phyloP scores from a whole-genome alignment of 2,329 filamentous ascomycete species.

The Hansfordia pulvinata region DNA sequence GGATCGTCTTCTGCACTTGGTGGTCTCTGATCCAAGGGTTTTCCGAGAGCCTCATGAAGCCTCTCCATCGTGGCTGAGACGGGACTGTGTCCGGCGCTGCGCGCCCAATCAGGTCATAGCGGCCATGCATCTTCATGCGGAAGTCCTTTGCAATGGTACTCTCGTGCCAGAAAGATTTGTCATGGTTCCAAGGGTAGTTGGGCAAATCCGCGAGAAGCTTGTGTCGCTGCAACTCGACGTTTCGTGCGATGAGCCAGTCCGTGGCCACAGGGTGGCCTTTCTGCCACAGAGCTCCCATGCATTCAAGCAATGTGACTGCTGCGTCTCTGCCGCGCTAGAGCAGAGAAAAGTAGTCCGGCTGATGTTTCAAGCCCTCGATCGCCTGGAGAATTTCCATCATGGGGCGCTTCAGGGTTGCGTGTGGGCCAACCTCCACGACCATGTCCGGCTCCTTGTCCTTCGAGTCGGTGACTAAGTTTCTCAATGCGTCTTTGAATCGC shows the following conservation, averaged over 20 bases:
- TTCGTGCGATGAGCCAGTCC: slow-evolving; percentile 9
- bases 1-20: slow-evolving; percentile 6
- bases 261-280: slow-evolving; percentile 7
- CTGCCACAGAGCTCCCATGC: slow-evolving; percentile 9
- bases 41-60: slow-evolving; percentile 3
- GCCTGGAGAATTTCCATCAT: slow-evolving; percentile 11
- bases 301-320: slow-evolving; percentile 6
- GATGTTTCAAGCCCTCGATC: slow-evolving; percentile 4
- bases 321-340: slow-evolving; percentile 7
- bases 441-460: slow-evolving; percentile 5
- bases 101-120: slow-evolving; percentile 37
- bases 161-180: slow-evolving; percentile 38
- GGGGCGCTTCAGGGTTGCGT: slow-evolving; percentile 10
- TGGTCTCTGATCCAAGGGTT: slow-evolving; percentile 12
- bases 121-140: slow-evolving; percentile 27
- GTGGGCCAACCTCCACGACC: slow-evolving; percentile 12
- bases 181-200: slow-evolving; percentile 40
- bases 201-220: slow-evolving; percentile 29
- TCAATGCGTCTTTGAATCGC: neutral
- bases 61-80: slow-evolving; percentile 22
- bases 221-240: slow-evolving; percentile 4
- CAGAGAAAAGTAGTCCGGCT: slow-evolving; percentile 7
- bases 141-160: slow-evolving; percentile 28
- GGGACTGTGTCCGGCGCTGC: slow-evolving; percentile 27
- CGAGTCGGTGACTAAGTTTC: neutral